Conservation (phyloP, 768 basidiomycete species). For the Xerocomellus chrysenteron region DNA sequence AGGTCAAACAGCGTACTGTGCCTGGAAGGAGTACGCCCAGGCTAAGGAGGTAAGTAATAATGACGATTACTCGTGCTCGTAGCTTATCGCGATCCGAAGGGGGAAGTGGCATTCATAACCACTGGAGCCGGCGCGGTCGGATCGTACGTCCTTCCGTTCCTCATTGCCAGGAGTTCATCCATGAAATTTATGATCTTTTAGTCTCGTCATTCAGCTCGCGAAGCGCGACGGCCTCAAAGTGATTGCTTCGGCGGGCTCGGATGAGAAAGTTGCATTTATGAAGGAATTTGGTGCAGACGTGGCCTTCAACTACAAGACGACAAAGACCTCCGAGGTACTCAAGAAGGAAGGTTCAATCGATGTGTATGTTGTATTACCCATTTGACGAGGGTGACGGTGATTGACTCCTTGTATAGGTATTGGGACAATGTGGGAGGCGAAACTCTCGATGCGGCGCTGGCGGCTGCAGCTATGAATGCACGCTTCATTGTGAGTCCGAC, state of each 20-base stretch:
- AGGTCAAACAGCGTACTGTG: conserved; percentile 29
- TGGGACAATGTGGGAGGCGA: conserved; percentile 50
- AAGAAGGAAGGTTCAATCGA: conserved; percentile 56
- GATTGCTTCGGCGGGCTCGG: conserved; percentile 67
- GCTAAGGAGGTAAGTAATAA: conserved; percentile 24
- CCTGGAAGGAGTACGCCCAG: conserved; percentile 18
- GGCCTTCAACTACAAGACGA: conserved; percentile 73
- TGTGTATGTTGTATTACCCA: conserved; percentile 33
- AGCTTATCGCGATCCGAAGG: conserved; percentile 26
- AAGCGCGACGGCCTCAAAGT: conserved; percentile 57
- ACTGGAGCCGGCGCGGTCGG: conserved; percentile 53
- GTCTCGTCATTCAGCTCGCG: conserved; percentile 49
- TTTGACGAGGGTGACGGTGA: neutral
- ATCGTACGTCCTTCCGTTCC: conserved; percentile 39
- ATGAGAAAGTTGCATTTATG: conserved; percentile 67
- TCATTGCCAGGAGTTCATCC: neutral
- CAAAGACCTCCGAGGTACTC: conserved; percentile 50
- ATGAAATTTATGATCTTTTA: conserved; percentile 14
- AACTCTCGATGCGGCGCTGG: conserved; percentile 54
- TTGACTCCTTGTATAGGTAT: conserved; percentile 1
- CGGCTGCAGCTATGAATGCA: conserved; percentile 41
- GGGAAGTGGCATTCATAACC: conserved; percentile 49
- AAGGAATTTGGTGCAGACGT: conserved; percentile 61
- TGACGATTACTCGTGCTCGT: no score
- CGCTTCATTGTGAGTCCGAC: conserved; percentile 43